Conservation (phyloP, 208 protist species). For the Wallacemonas collosoma region DNA sequence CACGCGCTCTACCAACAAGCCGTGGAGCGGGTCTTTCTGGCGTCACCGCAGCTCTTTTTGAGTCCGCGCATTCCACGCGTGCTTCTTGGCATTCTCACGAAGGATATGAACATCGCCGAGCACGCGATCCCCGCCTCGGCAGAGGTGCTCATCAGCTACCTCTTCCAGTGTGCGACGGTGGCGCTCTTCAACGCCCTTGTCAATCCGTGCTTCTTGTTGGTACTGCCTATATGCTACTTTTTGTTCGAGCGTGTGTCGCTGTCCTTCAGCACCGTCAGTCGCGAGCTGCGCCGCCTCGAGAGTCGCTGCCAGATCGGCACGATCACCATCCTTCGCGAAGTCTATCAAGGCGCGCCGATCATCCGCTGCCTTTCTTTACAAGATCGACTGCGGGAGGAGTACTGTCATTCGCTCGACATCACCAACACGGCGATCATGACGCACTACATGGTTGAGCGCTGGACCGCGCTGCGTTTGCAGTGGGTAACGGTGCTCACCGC, state of each 20-base stretch:
- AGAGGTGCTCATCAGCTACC: constrained; percentile 42
- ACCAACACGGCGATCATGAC: constrained; percentile 63
- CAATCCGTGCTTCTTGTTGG: constrained; percentile 58
- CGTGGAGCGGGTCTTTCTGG: constrained; percentile 42
- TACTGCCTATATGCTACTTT: constrained; percentile 49
- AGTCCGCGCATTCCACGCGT: constrained; percentile 41
- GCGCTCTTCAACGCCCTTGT: constrained; percentile 46
- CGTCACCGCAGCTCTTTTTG: constrained; percentile 55
- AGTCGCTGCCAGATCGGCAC: constrained; percentile 42
- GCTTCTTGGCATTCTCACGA: constrained; percentile 43
- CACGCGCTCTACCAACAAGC: constrained; percentile 45
- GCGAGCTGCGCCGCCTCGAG: constrained; percentile 62
- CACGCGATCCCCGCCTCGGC: constrained; percentile 39
- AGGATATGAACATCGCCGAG: constrained; percentile 53
- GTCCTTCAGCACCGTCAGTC: constrained; percentile 46
- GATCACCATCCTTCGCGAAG: constrained; percentile 57
- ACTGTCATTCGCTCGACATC: constrained; percentile 63
- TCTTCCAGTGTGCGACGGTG: constrained; percentile 46
- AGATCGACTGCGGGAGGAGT: constrained; percentile 68
- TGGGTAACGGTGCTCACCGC: constrained; percentile 43
- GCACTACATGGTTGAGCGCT: constrained; percentile 55
- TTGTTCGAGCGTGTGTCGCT: constrained; percentile 49
- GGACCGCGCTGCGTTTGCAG: constrained; percentile 61
- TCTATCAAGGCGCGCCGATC: constrained; percentile 48
- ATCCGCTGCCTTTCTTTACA: constrained; percentile 62